phyloP scores from a whole-genome alignment of 192 early-diverging fungal genomes.

The Cetraspora pellucida region DNA sequence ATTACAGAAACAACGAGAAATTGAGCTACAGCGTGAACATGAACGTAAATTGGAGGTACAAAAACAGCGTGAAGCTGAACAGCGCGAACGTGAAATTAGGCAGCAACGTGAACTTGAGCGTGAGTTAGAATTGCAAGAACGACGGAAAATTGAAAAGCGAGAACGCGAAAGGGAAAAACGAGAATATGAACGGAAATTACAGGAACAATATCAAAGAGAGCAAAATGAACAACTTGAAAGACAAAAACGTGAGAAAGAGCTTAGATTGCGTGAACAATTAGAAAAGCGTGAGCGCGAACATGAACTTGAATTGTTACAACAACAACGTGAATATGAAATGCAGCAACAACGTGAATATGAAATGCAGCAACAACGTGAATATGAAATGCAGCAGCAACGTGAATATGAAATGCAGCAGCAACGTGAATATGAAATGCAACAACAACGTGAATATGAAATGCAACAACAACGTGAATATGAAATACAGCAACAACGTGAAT shows the following conservation, averaged over 20 bases:
- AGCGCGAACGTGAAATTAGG: constrained; percentile 3
- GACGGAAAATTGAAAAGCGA: not conserved
- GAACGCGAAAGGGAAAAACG: not conserved
- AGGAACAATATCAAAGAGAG: not conserved
- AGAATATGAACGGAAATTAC: not conserved
- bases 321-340: not conserved
- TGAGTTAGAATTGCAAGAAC: not conserved
- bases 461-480: too few species aligned
- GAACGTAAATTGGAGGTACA: constrained; percentile 14
- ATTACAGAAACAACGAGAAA: constrained; percentile 15
- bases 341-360: constrained; percentile 15
- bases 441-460: too few species aligned
- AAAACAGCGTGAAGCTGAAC: constrained; percentile 4
- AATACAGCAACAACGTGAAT: too few species aligned
- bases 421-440: constrained; percentile 3
- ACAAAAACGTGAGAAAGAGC: not conserved
- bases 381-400: constrained; percentile 22
- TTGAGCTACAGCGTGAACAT: constrained; percentile 16
- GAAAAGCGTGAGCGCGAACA: not conserved
- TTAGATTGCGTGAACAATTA: not conserved
- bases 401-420: constrained; percentile 4
- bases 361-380: not conserved
- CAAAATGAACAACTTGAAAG: not conserved
- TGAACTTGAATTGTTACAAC: not conserved
- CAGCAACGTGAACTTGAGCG: not conserved